These are phyloP conservation scores for Carex cristatella DNA, from an alignment of 176 grass and related monocot species.

Conservation along the genomic window DNA sequence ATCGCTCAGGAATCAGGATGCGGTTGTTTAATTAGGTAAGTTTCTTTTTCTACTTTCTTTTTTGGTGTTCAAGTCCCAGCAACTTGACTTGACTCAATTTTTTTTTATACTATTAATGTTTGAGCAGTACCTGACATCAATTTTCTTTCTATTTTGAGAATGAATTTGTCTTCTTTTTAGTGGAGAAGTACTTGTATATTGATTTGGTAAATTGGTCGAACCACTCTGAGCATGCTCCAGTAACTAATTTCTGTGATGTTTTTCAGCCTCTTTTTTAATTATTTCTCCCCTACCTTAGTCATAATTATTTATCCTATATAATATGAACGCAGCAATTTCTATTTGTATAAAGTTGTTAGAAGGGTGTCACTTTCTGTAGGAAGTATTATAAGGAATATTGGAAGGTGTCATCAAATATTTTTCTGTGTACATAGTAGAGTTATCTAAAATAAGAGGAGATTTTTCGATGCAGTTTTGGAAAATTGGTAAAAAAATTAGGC, in stretches of 20 bases:
- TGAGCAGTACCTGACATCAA: neutral
- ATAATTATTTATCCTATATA: neutral
- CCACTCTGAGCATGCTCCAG: neutral
- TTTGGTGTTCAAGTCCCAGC: neutral
- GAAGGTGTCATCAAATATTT: neutral
- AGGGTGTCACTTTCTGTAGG: neutral
- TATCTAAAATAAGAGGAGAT: neutral
- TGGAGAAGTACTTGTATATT: neutral
- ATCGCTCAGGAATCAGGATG: neutral
- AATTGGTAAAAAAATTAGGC: neutral
- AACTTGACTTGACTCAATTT: neutral
- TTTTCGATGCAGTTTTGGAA: neutral
- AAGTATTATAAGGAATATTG: neutral
- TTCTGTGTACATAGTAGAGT: neutral
- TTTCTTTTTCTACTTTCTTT: neutral
- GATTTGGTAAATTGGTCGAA: neutral
- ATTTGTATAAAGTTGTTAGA: neutral
- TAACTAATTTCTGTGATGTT: neutral
- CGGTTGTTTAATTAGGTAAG: neutral
- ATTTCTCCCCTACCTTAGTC: neutral
- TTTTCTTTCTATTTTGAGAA: neutral
- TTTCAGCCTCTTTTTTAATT: neutral
- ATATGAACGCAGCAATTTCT: neutral
- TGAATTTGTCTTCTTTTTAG: neutral
- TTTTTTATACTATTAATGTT: neutral